phyloP scores from a whole-genome alignment of 1,284 basidiomycete genomes.

The Sanguinoderma infundibulare region DNA sequence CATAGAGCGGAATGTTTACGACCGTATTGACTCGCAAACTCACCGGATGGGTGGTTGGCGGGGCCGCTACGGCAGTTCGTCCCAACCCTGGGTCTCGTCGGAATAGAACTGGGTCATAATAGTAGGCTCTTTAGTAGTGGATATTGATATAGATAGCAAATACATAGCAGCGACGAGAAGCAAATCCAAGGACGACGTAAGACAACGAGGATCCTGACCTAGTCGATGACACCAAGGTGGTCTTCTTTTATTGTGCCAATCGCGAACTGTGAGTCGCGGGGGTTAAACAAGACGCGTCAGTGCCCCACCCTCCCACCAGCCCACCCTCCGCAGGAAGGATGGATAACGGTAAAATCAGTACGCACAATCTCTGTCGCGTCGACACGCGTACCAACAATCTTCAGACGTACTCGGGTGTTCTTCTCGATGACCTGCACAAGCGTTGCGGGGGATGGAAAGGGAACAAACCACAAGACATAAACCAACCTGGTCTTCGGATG shows the following conservation, averaged over 20 bases:
- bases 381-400: conserved; percentile 96
- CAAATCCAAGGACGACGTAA: neutral
- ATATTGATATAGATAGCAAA: conserved; percentile 24
- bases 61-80: no score
- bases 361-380: conserved; percentile 97
- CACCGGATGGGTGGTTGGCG: no score
- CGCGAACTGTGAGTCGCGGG: conserved; percentile 64
- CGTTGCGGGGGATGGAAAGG: conserved; percentile 2
- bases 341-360: conserved; percentile 22
- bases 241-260: conserved; percentile 96
- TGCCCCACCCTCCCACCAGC: neutral
- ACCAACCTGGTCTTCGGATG: conserved; percentile 84
- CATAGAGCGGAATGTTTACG: no score
- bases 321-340: no score
- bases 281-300: neutral
- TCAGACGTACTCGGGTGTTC: conserved; percentile 89
- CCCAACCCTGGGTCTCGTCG: no score
- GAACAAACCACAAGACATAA: neutral
- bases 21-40: no score
- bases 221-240: conserved; percentile 86
- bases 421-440: conserved; percentile 83
- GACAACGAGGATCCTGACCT: conserved; percentile 15
- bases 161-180: conserved; percentile 15
- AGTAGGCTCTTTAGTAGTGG: neutral
- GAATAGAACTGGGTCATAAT: no score